These are phyloP conservation scores for Coemansia furcata DNA, from an alignment of 192 early-diverging fungal species.

Conservation along the genomic window DNA sequence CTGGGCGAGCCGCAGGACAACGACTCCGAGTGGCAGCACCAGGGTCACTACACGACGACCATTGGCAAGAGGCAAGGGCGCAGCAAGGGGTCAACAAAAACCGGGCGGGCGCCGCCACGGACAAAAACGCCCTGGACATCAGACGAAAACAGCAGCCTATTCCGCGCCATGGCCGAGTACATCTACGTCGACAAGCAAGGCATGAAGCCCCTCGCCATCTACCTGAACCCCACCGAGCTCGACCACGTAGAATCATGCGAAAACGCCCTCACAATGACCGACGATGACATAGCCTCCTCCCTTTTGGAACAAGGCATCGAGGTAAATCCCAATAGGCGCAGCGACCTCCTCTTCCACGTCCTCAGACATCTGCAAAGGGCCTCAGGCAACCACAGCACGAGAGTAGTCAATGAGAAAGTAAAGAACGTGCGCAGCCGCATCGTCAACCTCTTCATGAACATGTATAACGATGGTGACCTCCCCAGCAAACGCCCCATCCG, in stretches of 20 bases:
- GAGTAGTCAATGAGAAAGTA: slow-evolving; percentile 47
- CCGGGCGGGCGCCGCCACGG: not conserved
- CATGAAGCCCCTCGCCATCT: slow-evolving; percentile 41
- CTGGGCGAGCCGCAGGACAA: not conserved
- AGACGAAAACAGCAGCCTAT: slow-evolving; percentile 29
- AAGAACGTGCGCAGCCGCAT: slow-evolving; percentile 48
- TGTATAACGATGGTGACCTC: slow-evolving; percentile 23
- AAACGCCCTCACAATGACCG: slow-evolving; percentile 11
- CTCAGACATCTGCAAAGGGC: slow-evolving; percentile 40
- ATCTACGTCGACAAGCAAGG: slow-evolving; percentile 43
- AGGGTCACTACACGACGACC: not conserved
- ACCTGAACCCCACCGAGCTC: slow-evolving; percentile 35
- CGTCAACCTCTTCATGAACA: slow-evolving; percentile 38
- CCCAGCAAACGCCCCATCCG: slow-evolving; percentile 32
- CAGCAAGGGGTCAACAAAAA: not conserved
- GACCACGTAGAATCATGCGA: slow-evolving; percentile 39
- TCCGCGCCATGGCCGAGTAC: slow-evolving; percentile 49
- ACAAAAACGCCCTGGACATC: slow-evolving; percentile 43
- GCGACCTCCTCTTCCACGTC: slow-evolving; percentile 31
- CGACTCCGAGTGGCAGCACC: not conserved
- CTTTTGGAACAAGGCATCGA: slow-evolving; percentile 26
- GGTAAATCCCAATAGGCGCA: slow-evolving; percentile 20
- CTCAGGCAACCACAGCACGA: slow-evolving; percentile 21
- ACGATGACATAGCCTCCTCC: slow-evolving; percentile 26
- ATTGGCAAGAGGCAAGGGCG: not conserved